Evolutionary conservation across 2,329 filamentous ascomycete species (phyloP).

Genomic region (Tolypocladium sp.): DNA sequence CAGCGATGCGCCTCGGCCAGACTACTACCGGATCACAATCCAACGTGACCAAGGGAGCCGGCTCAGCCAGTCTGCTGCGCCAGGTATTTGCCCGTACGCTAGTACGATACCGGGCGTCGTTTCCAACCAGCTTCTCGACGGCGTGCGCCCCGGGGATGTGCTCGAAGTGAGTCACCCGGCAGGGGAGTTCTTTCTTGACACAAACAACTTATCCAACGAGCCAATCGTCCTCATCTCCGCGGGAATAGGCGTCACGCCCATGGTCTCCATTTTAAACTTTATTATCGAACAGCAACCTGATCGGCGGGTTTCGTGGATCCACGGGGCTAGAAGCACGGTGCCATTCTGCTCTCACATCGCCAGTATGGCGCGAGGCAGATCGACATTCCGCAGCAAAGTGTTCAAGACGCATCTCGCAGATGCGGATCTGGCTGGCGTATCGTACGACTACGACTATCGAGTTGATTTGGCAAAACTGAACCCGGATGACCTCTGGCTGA

Average conservation of each 20-base stretch:
- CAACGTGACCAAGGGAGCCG: slow-evolving; percentile 52
- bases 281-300: slow-evolving; percentile 33
- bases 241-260: slow-evolving; percentile 50
- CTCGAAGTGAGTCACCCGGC: slow-evolving; percentile 59
- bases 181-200: slow-evolving; percentile 51
- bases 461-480: slow-evolving; percentile 37
- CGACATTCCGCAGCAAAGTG: slow-evolving; percentile 29
- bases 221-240: slow-evolving; percentile 54
- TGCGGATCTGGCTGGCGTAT: slow-evolving; percentile 32
- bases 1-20: slow-evolving; percentile 51
- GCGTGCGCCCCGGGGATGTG: slow-evolving; percentile 49
- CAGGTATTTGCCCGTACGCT: slow-evolving; percentile 14
- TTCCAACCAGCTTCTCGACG: slow-evolving; percentile 60
- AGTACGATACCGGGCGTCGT: slow-evolving; percentile 51
- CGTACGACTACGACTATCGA: slow-evolving; percentile 30
- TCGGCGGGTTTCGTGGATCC: slow-evolving; percentile 49
- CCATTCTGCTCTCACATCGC: slow-evolving; percentile 47
- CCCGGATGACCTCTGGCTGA: slow-evolving; percentile 34
- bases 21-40: slow-evolving; percentile 62
- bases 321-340: slow-evolving; percentile 41
- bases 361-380: slow-evolving; percentile 27
- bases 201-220: slow-evolving; percentile 21
- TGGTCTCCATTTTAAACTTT: slow-evolving; percentile 52
- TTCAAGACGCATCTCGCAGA: slow-evolving; percentile 40
- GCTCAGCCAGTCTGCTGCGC: slow-evolving; percentile 11